Percentiles rank a stretch among this genome's conserved stretches.
phyloP scores from a whole-genome alignment of 768 basidiomycete genomes.

The Rickenella mellea region DNA sequence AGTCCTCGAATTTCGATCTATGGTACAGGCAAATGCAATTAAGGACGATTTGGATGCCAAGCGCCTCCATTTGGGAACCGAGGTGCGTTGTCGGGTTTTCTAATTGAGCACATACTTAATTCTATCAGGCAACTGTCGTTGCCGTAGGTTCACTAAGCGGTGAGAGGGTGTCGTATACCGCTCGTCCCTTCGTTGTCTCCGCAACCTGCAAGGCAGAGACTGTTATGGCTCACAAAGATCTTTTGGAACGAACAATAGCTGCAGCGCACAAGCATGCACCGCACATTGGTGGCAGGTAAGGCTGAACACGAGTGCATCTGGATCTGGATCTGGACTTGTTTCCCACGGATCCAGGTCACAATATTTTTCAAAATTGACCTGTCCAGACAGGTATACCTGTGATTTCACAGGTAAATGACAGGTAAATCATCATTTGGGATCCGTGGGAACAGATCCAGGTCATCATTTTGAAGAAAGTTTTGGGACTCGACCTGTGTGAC shows the following conservation, averaged over 20 bases:
- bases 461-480: too few species aligned
- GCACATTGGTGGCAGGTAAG: too few species aligned
- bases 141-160: constrained; percentile 13
- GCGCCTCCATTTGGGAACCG: constrained; percentile 5
- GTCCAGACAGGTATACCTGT: too few species aligned
- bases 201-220: constrained; percentile 18
- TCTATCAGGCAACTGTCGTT: constrained; percentile 16
- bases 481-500: too few species aligned
- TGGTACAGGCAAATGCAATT: constrained; percentile 4
- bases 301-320: too few species aligned
- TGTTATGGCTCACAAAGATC: constrained; percentile 9
- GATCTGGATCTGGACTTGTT: too few species aligned
- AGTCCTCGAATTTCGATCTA: constrained; percentile 9
- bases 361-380: too few species aligned
- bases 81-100: constrained; percentile 1
- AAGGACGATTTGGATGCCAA: constrained; percentile 5
- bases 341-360: too few species aligned
- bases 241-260: constrained; percentile 12
- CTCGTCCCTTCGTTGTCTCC: constrained; percentile 14
- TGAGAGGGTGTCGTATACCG: constrained; percentile 13
- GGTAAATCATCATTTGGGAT: too few species aligned
- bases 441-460: too few species aligned
- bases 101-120: neutral
- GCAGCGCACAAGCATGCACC: constrained; percentile 8
- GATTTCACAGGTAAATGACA: too few species aligned